phyloP scores from a whole-genome alignment of 805 yeast species.

The Yarrowia sp. region DNA sequence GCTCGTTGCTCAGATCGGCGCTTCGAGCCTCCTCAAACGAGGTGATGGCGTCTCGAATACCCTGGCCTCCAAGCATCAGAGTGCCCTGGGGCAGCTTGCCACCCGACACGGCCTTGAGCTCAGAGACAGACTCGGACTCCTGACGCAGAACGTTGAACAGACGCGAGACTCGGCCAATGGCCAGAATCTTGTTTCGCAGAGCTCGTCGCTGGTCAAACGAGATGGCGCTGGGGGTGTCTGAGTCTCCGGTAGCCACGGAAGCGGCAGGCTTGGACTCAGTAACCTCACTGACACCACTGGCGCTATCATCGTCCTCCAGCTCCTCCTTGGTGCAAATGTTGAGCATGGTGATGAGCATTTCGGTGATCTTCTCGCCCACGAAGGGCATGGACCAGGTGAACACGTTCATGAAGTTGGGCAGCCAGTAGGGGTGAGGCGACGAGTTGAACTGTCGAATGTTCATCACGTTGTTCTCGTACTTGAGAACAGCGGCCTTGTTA shows the following conservation, averaged over 20 bases:
- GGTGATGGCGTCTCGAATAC: constrained; percentile 69
- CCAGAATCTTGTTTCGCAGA: constrained; percentile 84
- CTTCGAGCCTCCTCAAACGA: constrained; percentile 83
- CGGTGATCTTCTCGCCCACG: constrained; percentile 95
- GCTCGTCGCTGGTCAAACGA: constrained; percentile 53
- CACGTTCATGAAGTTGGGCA: constrained; percentile 96
- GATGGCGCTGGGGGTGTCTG: constrained; percentile 11
- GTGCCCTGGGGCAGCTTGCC: constrained; percentile 89
- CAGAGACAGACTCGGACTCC: constrained; percentile 84
- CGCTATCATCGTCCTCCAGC: constrained; percentile 65
- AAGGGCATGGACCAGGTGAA: constrained; percentile 97
- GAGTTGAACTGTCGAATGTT: constrained; percentile 93
- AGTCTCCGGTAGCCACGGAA: constrained; percentile 1
- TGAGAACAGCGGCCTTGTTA: constrained; percentile 88
- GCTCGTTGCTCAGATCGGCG: constrained; percentile 84
- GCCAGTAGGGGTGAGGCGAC: constrained; percentile 95
- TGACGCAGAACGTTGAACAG: constrained; percentile 89
- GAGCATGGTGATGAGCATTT: constrained; percentile 85
- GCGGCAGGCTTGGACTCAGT: constrained; percentile 19
- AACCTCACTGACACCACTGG: constrained; percentile 13
- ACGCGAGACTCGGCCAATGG: constrained; percentile 94
- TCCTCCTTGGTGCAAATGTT: constrained; percentile 97
- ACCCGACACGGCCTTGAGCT: constrained; percentile 72
- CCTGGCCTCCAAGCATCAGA: constrained; percentile 80
- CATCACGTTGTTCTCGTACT: constrained; percentile 90